A percentile compares a stretch with the other conserved stretches of the same genome.
Evolutionary conservation across 768 basidiomycete genomes (phyloP).

Genomic region (Boletus sensibilis): DNA sequence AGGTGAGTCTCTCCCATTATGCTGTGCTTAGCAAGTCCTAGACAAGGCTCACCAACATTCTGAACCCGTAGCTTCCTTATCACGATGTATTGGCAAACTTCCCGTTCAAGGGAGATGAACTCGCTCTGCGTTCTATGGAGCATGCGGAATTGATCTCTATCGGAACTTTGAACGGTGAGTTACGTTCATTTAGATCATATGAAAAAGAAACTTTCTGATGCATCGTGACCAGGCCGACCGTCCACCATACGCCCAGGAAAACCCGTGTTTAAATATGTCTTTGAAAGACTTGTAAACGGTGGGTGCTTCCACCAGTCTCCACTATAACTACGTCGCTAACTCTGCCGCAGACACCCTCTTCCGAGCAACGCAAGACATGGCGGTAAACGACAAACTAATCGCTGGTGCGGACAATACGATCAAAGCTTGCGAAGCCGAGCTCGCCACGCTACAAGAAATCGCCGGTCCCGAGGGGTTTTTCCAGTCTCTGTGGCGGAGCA

Average conservation of each 20-base stretch:
- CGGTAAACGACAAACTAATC: constrained; percentile 70
- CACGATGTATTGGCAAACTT: constrained; percentile 77
- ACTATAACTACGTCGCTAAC: not conserved
- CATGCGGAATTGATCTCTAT: constrained; percentile 86
- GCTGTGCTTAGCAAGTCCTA: constrained; percentile 22
- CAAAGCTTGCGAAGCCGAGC: constrained; percentile 72
- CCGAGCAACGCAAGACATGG: constrained; percentile 77
- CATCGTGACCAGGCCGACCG: constrained; percentile 61
- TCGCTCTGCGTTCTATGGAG: constrained; percentile 78
- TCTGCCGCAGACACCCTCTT: constrained; percentile 65
- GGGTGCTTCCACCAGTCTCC: constrained; percentile 9
- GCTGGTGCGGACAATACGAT: constrained; percentile 61
- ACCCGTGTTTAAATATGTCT: constrained; percentile 85
- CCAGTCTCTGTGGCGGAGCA: constrained; percentile 42
- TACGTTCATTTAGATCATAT: not conserved
- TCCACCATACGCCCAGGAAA: constrained; percentile 85
- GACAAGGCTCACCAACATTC: not conserved
- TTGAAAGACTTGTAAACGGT: constrained; percentile 80
- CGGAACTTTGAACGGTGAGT: constrained; percentile 66
- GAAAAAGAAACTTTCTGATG: not conserved
- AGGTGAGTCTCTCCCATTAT: constrained; percentile 43
- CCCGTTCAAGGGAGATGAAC: constrained; percentile 92
- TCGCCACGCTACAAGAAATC: constrained; percentile 67
- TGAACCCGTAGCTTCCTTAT: constrained; percentile 62
- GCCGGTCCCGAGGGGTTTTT: constrained; percentile 45